These are phyloP conservation scores for Rhododendron ferrugineum DNA, from an alignment of 148 eudicot species.

Conservation along the genomic window DNA sequence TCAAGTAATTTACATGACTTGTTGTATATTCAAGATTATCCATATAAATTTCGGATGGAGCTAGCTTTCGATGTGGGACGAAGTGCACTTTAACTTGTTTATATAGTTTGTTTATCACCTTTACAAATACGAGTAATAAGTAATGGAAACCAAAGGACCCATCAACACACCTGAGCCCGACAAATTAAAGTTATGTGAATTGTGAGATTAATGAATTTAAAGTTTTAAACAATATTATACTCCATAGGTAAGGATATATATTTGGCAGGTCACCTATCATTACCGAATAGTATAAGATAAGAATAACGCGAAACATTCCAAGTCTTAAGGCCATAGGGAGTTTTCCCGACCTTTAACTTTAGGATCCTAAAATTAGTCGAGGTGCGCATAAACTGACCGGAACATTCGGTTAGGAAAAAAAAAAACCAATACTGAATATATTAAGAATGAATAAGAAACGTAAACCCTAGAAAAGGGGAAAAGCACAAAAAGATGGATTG, in stretches of 20 bases:
- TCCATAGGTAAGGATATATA: not conserved
- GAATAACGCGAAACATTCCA: not conserved
- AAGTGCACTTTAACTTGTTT: not conserved
- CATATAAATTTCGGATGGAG: not conserved
- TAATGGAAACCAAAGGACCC: not conserved
- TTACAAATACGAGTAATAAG: not conserved
- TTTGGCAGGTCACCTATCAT: not conserved
- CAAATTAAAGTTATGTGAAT: not conserved
- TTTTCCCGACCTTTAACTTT: not conserved
- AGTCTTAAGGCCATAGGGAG: not conserved
- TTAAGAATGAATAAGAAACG: not conserved
- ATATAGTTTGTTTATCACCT: not conserved
- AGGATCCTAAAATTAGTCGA: no score
- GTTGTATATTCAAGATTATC: not conserved
- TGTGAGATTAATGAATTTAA: not conserved
- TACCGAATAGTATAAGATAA: no score
- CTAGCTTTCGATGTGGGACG: not conserved
- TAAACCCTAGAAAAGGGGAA: slow-evolving; percentile 26
- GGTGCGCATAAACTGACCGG: no score
- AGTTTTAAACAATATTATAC: not conserved
- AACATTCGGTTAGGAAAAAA: no score
- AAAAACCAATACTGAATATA: not conserved
- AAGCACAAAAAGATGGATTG: slow-evolving; percentile 44
- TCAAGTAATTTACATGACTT: not conserved
- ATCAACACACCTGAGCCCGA: not conserved